Base-by-base conservation (phyloP, 257 asterid genomes). In the Orobanche coerulescens region DNA sequence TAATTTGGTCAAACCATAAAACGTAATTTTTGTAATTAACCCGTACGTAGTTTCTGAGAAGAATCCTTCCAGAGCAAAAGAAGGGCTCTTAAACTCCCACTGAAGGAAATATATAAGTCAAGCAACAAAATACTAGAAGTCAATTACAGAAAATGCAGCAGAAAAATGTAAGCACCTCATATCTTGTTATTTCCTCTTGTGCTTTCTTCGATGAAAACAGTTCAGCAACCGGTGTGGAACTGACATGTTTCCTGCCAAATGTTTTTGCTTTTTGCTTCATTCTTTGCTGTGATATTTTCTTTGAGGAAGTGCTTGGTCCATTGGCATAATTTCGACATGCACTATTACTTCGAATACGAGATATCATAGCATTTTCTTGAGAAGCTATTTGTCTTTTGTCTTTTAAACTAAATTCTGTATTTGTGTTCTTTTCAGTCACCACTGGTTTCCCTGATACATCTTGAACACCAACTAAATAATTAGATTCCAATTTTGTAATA, bases 161-260 rank as follows among this genome's bases (percentile, higher is more conserved):
- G 64, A 39, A 65, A 33, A 68, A 4, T 10, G 42, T 22, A 34
- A n/a, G 23, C 73, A 88, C 97, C 95, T 88, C 91, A 34, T 58
- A 82, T 54, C 75, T 76, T 53, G 67, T 69, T 46, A 92, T 73
- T 72, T 93, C 95, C 51, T 81, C 95, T 68, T 60, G 87, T 61
- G 77, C 90, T 74, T 78, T 83, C 78, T 76, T 77, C 4, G 91
- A 84, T 6, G 84, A 71, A 68, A 93, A 93, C 71, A 86, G 61
- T 28, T 75, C 75, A 44, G 81, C 85, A 74, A 84, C 74, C 57
- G 85, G 80, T 73, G 73, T 81, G 39, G 75, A 76, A 67, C 78
- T 61, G 55, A 71, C 74, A 53, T 78, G 81, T 70, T 83, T 84
- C 78, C 75, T 71, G 54, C 74, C 70, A 37, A 76, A 65, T 62